phyloP scores from a whole-genome alignment of 306 rosid species.

The Pyrus pyrifolia region DNA sequence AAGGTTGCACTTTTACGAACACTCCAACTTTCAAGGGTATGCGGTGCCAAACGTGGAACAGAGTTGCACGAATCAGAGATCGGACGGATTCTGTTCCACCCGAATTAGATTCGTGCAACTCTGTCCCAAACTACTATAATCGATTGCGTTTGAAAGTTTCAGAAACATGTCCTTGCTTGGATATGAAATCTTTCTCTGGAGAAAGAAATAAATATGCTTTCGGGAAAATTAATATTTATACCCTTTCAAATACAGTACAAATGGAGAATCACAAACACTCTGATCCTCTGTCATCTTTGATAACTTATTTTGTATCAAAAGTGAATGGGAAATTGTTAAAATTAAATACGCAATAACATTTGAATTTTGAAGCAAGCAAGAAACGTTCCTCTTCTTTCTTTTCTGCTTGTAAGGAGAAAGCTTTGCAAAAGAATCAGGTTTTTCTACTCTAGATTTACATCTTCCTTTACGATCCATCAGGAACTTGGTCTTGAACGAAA shows the following conservation, averaged over 20 bases:
- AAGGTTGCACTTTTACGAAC: no score
- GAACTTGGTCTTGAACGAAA: conserved; percentile 4
- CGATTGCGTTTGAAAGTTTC: no score
- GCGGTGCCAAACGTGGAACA: no score
- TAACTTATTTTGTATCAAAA: background rate
- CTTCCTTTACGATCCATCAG: background rate
- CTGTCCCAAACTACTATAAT: no score
- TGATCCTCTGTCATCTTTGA: background rate
- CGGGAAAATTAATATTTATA: no score
- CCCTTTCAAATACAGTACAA: background rate
- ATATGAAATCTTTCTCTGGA: no score
- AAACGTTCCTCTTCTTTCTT: background rate
- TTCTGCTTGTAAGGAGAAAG: background rate
- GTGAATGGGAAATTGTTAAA: background rate
- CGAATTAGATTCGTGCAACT: no score
- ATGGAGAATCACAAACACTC: background rate
- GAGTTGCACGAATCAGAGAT: no score
- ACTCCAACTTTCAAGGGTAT: no score
- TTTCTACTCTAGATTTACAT: background rate
- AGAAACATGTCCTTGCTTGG: no score
- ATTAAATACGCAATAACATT: background rate
- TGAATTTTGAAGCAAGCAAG: background rate
- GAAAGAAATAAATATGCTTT: no score
- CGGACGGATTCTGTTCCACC: no score
- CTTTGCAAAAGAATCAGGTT: background rate